These are phyloP conservation scores for Dryadomyces quercus-mongolicae DNA, from an alignment of 2,329 filamentous ascomycete species.

Conservation along the genomic window DNA sequence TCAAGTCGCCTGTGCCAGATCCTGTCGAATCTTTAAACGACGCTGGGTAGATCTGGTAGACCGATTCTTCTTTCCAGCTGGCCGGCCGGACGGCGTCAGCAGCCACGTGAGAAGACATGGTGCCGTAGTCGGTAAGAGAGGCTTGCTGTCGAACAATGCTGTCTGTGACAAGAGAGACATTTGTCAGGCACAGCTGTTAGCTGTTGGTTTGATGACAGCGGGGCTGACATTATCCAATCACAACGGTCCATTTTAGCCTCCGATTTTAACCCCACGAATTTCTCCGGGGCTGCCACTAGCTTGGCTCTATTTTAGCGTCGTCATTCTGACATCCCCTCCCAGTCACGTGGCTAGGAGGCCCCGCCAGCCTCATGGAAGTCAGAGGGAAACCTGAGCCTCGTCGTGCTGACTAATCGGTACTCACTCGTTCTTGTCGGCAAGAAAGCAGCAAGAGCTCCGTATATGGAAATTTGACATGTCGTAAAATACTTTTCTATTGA, in stretches of 20 bases:
- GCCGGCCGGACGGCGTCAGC: neutral
- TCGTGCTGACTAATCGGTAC: no score
- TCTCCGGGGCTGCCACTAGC: neutral
- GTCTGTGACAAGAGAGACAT: no score
- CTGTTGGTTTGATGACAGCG: neutral
- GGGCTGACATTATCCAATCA: neutral
- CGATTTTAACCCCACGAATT: neutral
- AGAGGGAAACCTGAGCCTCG: no score
- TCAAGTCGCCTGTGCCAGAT: conserved; percentile 52
- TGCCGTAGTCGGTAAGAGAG: neutral
- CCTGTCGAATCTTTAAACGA: conserved; percentile 43
- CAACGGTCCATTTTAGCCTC: neutral
- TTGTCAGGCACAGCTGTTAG: neutral
- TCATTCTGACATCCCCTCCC: no score
- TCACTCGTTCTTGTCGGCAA: no score
- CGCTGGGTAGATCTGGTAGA: conserved; percentile 35
- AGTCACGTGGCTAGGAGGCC: no score
- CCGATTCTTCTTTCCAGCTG: conserved; percentile 6
- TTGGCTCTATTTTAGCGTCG: no score
- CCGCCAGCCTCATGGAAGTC: no score
- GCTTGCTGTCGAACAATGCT: neutral
- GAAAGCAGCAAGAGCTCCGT: no score
- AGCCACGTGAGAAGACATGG: neutral
- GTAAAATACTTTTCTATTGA: no score
- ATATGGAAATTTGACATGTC: no score